Base-by-base conservation (phyloP, 352 stramenopile species). In the Pythium aristosporum region DNA sequence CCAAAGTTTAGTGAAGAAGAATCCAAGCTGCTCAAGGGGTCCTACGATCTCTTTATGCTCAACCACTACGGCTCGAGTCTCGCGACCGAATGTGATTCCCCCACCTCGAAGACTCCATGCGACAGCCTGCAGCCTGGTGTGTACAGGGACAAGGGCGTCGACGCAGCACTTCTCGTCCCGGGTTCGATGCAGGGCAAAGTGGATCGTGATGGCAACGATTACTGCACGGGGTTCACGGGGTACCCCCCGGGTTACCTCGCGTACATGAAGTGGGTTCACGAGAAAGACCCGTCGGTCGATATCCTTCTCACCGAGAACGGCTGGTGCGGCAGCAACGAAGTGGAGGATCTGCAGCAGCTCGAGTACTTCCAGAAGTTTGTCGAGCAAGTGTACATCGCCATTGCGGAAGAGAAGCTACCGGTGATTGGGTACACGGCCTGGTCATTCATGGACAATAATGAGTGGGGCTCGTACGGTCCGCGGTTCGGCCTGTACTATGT, bases 401-500 rank as follows among this genome's bases (percentile, higher is more conserved):
- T 89, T 9, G 61, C 62, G 5, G 66, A 89, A 30, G 64, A 88
- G 10, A 73, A 83, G 10, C 87, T 94, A 47, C 74, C 82, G 25
- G 65, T 99, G 34, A 76, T 88, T 55, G 94, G 91, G 6, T 99
- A 98, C 75, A 98, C 91, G 72, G 89, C 84, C 7, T 98, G 93
- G 94, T 92, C 76, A 32, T 88, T 99, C 43, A 63, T 98, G 47
- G 91, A 98, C 68, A 98, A 98, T 63, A 98, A 97, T 68, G 95
- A 98, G 72, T 98, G 93, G 93, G 80, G 91, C 3, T 87, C 79
- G 16, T 90, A 79, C 63, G 68, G 73, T 25, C 76, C 78, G 20
- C 78, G 78, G 30, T 89, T 88, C 51, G 80, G 80, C 4, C 69
- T 89, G 39, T 90, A 77, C 65, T 86, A 87, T 66, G 78, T 89